A percentile compares a stretch with the other conserved stretches of the same genome.
phyloP scores from a whole-genome alignment of 2,329 filamentous ascomycete species.

The Sporothrix humicola region DNA sequence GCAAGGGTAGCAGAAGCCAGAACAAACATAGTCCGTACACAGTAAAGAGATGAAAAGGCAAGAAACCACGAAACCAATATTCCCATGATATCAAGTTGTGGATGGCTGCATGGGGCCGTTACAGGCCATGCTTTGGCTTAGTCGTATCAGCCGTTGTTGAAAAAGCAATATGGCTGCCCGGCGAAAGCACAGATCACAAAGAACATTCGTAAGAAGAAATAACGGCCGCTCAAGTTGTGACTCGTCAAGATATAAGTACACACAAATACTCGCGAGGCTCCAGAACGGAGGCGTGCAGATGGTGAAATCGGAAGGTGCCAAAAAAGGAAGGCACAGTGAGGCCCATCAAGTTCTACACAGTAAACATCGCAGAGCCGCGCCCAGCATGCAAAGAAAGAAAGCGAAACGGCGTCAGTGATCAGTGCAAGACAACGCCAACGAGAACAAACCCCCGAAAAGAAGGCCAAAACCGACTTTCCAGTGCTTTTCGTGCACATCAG shows the following conservation, averaged over 20 bases:
- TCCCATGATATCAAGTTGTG: not conserved
- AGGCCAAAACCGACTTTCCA: not conserved
- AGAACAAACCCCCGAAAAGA: conserved; percentile 1
- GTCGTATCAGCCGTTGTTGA: not conserved
- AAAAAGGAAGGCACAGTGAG: conserved; percentile 11
- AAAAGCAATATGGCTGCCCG: not conserved
- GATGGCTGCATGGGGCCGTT: not conserved
- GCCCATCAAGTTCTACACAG: no score
- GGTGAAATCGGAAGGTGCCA: not conserved
- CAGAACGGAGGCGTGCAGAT: not conserved
- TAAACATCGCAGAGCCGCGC: not conserved
- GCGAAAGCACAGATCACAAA: not conserved
- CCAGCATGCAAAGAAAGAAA: not conserved
- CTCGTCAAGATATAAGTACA: not conserved
- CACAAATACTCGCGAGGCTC: not conserved
- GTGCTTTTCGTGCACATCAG: not conserved
- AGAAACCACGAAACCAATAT: not conserved
- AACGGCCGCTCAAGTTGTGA: not conserved
- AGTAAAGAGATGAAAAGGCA: conserved; percentile 2
- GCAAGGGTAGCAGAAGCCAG: not conserved
- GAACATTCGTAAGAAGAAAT: not conserved
- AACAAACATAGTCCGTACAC: not conserved
- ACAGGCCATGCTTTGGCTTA: not conserved
- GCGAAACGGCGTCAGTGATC: not conserved
- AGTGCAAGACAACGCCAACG: not conserved